phyloP scores from a whole-genome alignment of 768 basidiomycete species.

The Cystobasidium ongulense region DNA sequence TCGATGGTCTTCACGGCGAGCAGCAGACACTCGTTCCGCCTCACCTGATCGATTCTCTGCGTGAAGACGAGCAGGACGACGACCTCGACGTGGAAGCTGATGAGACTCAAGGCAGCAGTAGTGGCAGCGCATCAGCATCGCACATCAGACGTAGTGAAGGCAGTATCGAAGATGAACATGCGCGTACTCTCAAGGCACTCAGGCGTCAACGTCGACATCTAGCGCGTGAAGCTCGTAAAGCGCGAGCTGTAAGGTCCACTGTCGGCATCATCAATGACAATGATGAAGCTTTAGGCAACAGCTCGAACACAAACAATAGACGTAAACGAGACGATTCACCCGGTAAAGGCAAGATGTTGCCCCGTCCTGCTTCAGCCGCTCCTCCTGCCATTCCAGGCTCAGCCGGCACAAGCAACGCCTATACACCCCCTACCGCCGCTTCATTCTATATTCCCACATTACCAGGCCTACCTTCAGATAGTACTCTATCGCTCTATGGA shows the following conservation, averaged over 20 bases:
- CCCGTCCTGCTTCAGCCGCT: neutral
- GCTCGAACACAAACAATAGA: neutral
- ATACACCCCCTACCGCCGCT: slow-evolving; percentile 50
- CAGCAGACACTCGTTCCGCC: neutral
- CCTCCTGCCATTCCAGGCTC: neutral
- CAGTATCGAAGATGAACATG: neutral
- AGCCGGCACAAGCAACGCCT: neutral
- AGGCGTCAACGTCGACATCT: neutral
- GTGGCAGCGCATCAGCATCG: neutral
- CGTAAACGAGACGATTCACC: neutral
- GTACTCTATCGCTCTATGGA: slow-evolving; percentile 65
- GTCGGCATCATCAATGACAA: neutral
- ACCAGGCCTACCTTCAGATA: slow-evolving; percentile 66
- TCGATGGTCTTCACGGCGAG: neutral
- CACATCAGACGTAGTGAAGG: neutral
- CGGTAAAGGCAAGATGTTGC: neutral
- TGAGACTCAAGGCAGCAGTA: neutral
- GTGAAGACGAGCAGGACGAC: neutral
- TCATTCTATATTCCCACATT: slow-evolving; percentile 72
- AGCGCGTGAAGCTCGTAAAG: neutral
- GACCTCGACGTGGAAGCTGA: neutral
- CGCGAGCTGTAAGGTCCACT: neutral
- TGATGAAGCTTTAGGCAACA: neutral
- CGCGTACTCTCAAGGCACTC: neutral
- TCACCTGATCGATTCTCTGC: too few relatives aligned